These are phyloP conservation scores for Phialemoniopsis sp. DNA, from an alignment of 2,329 filamentous ascomycete species.

Conservation along the genomic window DNA sequence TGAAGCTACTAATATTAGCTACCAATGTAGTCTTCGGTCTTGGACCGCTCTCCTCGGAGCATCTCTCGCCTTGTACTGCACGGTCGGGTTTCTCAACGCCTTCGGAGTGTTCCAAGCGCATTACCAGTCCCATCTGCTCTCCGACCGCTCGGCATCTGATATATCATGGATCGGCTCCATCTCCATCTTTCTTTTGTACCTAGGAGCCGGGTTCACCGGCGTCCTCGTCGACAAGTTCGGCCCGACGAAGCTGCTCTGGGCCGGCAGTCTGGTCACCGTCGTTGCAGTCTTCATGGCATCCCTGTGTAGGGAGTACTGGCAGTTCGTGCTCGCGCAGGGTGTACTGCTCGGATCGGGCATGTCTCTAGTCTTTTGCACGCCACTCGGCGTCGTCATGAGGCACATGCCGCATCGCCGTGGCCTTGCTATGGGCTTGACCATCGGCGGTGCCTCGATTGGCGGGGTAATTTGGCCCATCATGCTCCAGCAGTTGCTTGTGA, in stretches of 20 bases:
- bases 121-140: constrained; percentile 36
- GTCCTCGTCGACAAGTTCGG: constrained; percentile 23
- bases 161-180: constrained; percentile 28
- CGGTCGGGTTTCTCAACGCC: constrained; percentile 25
- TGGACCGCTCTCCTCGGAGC: constrained; percentile 2
- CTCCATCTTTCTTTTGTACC: constrained; percentile 21
- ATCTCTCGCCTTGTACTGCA: constrained; percentile 9
- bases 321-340: constrained; percentile 23
- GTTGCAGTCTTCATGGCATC: constrained; percentile 21
- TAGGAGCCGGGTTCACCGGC: constrained; percentile 17
- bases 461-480: constrained; percentile 26
- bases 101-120: constrained; percentile 45
- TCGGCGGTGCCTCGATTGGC: constrained; percentile 23
- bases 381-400: constrained; percentile 14
- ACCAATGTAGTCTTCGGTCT: too few relatives aligned
- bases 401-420: constrained; percentile 16
- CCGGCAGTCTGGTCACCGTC: constrained; percentile 11
- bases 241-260: constrained; percentile 10
- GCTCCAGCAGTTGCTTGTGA: constrained; percentile 17
- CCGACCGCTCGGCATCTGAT: constrained; percentile 20
- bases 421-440: constrained; percentile 8
- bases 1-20: too few relatives aligned
- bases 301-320: constrained; percentile 21
- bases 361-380: constrained; percentile 15
- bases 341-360: constrained; percentile 14